These are phyloP conservation scores for Inga oerstediana DNA, from an alignment of 306 rosid genomes.

Conservation along the genomic window DNA sequence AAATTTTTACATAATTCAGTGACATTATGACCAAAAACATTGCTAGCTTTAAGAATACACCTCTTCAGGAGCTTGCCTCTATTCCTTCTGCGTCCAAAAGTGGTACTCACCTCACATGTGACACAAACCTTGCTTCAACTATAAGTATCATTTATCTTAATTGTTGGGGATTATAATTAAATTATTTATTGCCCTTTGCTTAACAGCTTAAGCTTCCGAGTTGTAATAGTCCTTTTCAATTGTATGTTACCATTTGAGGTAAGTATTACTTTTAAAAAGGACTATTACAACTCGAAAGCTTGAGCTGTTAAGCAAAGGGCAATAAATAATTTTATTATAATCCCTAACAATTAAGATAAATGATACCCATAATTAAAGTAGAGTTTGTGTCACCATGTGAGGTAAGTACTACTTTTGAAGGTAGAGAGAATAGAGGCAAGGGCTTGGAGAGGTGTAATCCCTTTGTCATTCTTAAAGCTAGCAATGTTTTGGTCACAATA, in stretches of 20 bases:
- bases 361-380: background rate
- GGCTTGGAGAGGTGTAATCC: background rate
- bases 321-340: background rate
- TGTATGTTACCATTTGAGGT: no score
- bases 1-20: background rate
- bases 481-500: background rate
- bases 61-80: background rate
- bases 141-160: background rate
- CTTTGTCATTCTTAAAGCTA: background rate
- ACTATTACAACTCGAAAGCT: background rate
- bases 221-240: background rate
- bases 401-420: background rate
- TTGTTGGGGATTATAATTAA: background rate
- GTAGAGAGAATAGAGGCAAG: background rate
- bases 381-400: background rate
- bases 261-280: no score
- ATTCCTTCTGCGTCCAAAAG: background rate
- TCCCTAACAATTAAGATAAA: background rate
- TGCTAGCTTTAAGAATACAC: background rate
- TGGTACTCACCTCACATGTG: background rate
- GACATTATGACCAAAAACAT: background rate
- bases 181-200: background rate
- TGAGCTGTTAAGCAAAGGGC: background rate
- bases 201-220: background rate
- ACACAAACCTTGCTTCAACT: background rate